Evolutionary conservation across 306 rosid species (phyloP), one percentile per base, ranked within the genome.

Genomic region (Benincasa hispida): DNA sequence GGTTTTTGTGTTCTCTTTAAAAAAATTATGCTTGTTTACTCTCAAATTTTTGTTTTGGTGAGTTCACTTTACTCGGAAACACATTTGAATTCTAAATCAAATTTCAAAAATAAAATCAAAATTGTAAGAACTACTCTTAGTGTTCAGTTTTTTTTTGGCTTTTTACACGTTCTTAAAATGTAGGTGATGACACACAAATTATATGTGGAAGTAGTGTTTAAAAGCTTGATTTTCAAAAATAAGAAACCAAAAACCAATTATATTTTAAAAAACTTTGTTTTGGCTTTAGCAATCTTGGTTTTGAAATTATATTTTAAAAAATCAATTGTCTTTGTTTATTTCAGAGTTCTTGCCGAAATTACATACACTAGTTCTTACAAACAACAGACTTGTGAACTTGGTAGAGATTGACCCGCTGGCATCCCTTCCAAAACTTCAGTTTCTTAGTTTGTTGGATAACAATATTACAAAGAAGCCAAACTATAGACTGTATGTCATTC

Each of bases 331-430:
- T 41, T 41, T 10, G 19, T 74, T 51, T 28, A 22, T 4, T 68
- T 83, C 90, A 93, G 97, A 93, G 85, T 91, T 88, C 82, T 75
- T 93, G 85, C 97, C 97, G 3, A 88, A 93, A 61, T 81, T 93
- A 74, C 97, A 93, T 83, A 86, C 96, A 1, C 85, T 93, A 58
- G 90, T 93, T 72, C 94, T 93, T 79, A 91, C 96, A 21, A 93
- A 93, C 89, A 93, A 93, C 86, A 87, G 97, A 89, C 92, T 93
- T 79, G 97, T 87, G 65, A 93, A 93, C 92, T 83, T 93, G 78
- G 89, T 83, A 28, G 98, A 93, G 87, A 93, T 93, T 62, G 96
- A 93, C 79, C 98, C 98, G 45, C 82, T 93, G 25, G 88, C 84
- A 0, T 88, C 96, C 78, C 96, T 93, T 72, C 74, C 89, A 3